Evolutionary conservation across 2,329 filamentous ascomycete species (phyloP), one percentile per base, ranked within the genome.

Genomic region (Epichloe gansuensis): DNA sequence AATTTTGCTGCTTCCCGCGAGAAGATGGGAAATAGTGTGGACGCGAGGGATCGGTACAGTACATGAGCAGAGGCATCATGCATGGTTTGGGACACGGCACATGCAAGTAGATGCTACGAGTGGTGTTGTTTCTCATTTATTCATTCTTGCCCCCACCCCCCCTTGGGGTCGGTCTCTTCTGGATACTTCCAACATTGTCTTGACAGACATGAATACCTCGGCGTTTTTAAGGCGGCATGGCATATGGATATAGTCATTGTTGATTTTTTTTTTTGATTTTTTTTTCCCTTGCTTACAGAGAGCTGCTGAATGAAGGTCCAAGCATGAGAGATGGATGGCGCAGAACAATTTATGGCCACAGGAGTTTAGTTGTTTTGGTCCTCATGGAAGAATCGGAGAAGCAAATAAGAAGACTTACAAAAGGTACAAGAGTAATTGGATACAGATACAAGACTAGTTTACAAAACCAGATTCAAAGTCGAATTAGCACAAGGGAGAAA

Each of bases 21-120:
- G 15, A 50, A 38, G 3, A 23, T 39, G 49, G 34, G 21, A 27
- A 27, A 27, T 21, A 12, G 48, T 36, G 21, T 44, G 27, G 17
- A 35, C 44, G 35, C 27, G 40, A 50, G n/a, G 48, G 34, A 38
- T 31, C 7, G 46, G 36, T 52, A 47, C 40, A 8, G 31, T 31
- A 49, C 49, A 49, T 49, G 21, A 38, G 43, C 47, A 50, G 48
- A 47, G 41, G 48, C 12, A 23, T 41, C 34, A 27, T 34, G 43
- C 51, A 50, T 47, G 25, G 31, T 21, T 42, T 7, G 25, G 27
- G 25, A 51, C 35, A 46, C 36, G 31, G 31, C 31, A 4, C 15
- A n/a, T 46, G 23, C 35, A 36, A 45, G 49, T 23, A 34, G 25
- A 35, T 44, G 47, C 49, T 49, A 50, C 46, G 36, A 27, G 47